Evolutionary conservation across 257 asterid species (phyloP).

Genomic region (Petunia axillaris): DNA sequence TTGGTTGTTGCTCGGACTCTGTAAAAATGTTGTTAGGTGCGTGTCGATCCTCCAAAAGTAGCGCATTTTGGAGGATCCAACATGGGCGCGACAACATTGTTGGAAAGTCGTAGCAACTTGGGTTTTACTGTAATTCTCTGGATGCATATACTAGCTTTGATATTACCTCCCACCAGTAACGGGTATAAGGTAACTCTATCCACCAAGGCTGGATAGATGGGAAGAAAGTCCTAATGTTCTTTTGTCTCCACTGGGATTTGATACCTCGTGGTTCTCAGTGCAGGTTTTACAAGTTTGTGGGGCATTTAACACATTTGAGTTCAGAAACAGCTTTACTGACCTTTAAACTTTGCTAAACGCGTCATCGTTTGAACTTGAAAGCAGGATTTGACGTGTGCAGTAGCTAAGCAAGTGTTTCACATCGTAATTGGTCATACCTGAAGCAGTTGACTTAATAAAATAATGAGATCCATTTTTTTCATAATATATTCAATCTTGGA

Average conservation of each 20-base stretch:
- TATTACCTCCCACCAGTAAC: too few relatives aligned
- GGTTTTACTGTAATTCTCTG: not conserved
- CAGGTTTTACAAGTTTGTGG: not conserved
- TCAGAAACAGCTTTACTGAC: conserved; percentile 1
- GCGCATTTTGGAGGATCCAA: too few relatives aligned
- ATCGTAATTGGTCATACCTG: not conserved
- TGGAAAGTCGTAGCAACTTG: too few relatives aligned
- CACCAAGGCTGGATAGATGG: too few relatives aligned
- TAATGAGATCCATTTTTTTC: not conserved
- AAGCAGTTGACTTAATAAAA: not conserved
- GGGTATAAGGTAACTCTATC: too few relatives aligned
- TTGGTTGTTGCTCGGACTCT: not conserved
- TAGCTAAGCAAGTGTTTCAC: not conserved
- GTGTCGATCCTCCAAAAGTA: too few relatives aligned
- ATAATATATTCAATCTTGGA: not conserved
- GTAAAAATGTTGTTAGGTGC: too few relatives aligned
- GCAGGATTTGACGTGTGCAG: not conserved
- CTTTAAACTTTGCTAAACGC: not conserved
- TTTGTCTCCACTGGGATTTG: too few relatives aligned
- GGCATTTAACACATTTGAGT: not conserved
- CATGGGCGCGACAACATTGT: too few relatives aligned
- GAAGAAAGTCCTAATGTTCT: too few relatives aligned
- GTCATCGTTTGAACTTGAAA: not conserved
- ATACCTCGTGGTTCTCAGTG: not conserved
- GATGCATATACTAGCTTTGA: not conserved